A percentile compares a stretch with the other conserved stretches of the same genome.
phyloP scores from a whole-genome alignment of 208 protist species.

The Acanthamoeba culbertsoni region DNA sequence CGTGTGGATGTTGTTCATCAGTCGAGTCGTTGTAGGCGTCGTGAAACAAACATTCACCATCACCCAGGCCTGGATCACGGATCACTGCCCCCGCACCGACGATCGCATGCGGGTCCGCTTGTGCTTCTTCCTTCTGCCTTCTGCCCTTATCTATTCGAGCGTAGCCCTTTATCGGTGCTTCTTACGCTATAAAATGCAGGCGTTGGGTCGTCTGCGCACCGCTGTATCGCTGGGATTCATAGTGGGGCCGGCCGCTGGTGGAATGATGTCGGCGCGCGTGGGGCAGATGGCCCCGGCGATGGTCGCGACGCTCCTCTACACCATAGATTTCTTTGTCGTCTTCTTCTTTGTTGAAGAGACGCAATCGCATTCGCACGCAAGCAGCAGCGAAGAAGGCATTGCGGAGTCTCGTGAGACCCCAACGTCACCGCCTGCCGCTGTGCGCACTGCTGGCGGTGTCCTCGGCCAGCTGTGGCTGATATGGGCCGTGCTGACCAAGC shows the following conservation, averaged over 20 bases:
- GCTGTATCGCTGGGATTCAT: slow-evolving; percentile 4
- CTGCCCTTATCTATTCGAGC: not conserved
- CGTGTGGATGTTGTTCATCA: slow-evolving; percentile 6
- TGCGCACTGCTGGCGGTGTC: not conserved
- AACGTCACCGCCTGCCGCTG: not conserved
- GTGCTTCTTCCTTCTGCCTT: not conserved
- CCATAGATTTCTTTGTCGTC: not conserved
- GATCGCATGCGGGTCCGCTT: not conserved
- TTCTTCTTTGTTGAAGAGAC: not conserved
- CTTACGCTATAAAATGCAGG: not conserved
- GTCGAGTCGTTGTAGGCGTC: not conserved
- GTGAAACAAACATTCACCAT: slow-evolving; percentile 8
- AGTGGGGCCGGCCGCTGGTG: not conserved
- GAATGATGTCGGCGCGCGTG: not conserved
- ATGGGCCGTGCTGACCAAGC: not conserved
- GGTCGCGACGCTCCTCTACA: not conserved
- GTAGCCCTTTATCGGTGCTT: not conserved
- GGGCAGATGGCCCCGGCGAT: not conserved
- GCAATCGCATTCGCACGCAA: not conserved
- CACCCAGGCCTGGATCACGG: slow-evolving; percentile 12
- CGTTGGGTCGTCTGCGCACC: not conserved
- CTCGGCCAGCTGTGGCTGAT: not conserved
- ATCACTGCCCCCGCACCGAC: not conserved
- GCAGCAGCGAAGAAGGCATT: not conserved
- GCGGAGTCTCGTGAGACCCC: not conserved